Evolutionary conservation across 2,329 filamentous ascomycete genomes (phyloP).

Genomic region (Biscogniauxia sp.): DNA sequence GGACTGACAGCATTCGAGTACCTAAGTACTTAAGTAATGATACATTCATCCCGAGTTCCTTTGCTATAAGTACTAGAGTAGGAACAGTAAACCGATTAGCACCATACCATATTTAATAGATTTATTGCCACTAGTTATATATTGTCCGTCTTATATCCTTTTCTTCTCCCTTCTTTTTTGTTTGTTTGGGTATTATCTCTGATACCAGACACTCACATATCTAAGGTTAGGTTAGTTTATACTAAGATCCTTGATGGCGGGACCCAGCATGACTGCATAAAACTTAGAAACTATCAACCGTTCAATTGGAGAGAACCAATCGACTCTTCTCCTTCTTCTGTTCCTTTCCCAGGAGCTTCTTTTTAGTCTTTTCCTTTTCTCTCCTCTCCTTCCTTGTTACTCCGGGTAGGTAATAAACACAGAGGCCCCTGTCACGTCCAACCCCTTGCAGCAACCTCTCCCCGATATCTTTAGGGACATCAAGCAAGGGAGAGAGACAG

Average conservation of each 20-base stretch:
- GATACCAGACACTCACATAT: not conserved
- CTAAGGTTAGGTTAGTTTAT: not conserved
- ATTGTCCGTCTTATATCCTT: not conserved
- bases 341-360: not conserved
- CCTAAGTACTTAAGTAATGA: too few species aligned
- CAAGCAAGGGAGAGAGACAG: conserved; percentile 3
- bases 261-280: conserved; percentile 12
- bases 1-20: not conserved
- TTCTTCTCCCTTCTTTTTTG: not conserved
- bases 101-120: too few species aligned
- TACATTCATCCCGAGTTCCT: not conserved
- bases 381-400: conserved; percentile 1
- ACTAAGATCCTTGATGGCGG: not conserved
- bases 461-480: not conserved
- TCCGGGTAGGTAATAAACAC: not conserved
- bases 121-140: not conserved
- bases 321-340: not conserved
- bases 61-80: not conserved
- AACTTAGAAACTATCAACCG: not conserved
- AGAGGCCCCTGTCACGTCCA: not conserved
- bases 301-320: not conserved
- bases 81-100: not conserved
- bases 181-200: not conserved
- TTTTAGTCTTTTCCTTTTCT: conserved; percentile 4
- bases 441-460: conserved; percentile 2